These are phyloP conservation scores for Allium sativum DNA, from an alignment of 106 monocot genomes.

Conservation along the genomic window DNA sequence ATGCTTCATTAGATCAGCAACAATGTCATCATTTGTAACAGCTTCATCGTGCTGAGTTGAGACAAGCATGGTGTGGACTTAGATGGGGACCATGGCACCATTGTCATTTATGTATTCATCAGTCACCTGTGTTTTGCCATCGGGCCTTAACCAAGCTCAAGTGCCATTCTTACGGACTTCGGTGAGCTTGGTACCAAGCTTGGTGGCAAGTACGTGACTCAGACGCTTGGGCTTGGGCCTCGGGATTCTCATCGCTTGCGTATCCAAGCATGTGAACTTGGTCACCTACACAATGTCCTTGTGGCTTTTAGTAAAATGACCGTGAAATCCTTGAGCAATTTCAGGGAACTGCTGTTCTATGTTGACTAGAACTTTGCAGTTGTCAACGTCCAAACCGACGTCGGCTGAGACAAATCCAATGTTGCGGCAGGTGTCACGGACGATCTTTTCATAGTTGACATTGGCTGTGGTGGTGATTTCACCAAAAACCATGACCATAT, in stretches of 20 bases:
- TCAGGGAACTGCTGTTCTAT: slow-evolving; percentile 7
- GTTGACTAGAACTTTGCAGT: slow-evolving; percentile 19
- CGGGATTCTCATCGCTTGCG: too few species aligned
- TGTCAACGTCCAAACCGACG: slow-evolving; percentile 10
- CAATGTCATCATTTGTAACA: slow-evolving; percentile 14
- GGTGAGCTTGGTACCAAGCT: slow-evolving; percentile 6
- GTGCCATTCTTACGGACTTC: slow-evolving; percentile 8
- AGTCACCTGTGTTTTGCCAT: slow-evolving; percentile 13
- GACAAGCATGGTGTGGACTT: too few species aligned
- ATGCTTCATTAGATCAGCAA: slow-evolving; percentile 10
- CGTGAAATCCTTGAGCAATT: slow-evolving; percentile 7
- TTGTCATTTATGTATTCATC: slow-evolving; percentile 5
- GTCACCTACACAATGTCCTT: too few species aligned
- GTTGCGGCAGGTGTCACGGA: too few species aligned
- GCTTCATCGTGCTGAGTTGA: slow-evolving; percentile 13
- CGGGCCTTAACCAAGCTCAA: too few species aligned
- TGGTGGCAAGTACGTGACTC: slow-evolving; percentile 8
- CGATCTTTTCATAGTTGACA: too few species aligned
- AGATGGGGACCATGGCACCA: slow-evolving; percentile 14
- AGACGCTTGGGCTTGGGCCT: too few species aligned
- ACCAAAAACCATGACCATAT: too few species aligned
- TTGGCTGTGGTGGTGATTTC: too few species aligned
- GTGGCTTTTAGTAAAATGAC: too few species aligned
- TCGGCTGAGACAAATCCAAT: slow-evolving; percentile 11
- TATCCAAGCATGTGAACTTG: too few species aligned